A percentile compares a stretch with the other conserved stretches of the same genome.
Conservation (phyloP, 2,329 filamentous ascomycete genomes). For the Fusarium bactridioides region DNA sequence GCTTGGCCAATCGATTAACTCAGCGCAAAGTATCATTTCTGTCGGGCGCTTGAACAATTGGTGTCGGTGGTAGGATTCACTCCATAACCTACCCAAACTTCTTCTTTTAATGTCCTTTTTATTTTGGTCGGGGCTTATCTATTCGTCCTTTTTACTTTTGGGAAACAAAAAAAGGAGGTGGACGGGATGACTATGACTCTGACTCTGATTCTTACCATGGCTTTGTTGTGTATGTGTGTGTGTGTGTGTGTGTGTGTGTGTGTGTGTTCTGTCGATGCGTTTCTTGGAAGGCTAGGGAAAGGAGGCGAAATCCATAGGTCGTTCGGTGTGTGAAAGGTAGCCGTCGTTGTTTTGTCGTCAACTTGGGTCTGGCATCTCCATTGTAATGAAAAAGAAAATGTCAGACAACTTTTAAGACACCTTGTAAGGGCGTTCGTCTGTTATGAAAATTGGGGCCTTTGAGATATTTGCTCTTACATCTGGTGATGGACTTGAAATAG, state of each 20-base stretch:
- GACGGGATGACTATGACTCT: conserved; percentile 18
- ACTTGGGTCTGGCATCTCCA: conserved; percentile 35
- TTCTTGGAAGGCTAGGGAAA: conserved; percentile 21
- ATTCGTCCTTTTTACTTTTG: conserved; percentile 37
- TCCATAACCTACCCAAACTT: conserved; percentile 8
- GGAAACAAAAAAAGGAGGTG: conserved; percentile 38
- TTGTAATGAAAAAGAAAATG: conserved; percentile 41
- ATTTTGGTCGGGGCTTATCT: conserved; percentile 39
- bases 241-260: conserved; percentile 30
- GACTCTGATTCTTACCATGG: neutral
- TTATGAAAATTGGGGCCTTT: neutral
- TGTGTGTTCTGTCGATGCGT: conserved; percentile 20
- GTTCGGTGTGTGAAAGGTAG: conserved; percentile 38
- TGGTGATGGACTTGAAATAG: neutral
- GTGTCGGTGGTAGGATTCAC: conserved; percentile 17
- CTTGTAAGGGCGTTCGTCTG: conserved; percentile 18
- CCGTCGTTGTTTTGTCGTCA: conserved; percentile 37
- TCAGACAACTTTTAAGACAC: conserved; percentile 23
- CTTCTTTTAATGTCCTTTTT: conserved; percentile 39
- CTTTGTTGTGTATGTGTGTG: conserved; percentile 30
- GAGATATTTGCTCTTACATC: neutral
- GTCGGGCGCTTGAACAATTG: conserved; percentile 22
- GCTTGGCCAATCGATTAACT: conserved; percentile 17
- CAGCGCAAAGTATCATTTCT: neutral
- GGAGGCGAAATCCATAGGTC: conserved; percentile 25